These are phyloP conservation scores for Puya raimondii DNA, from an alignment of 176 grass and related monocot genomes.

Conservation along the genomic window DNA sequence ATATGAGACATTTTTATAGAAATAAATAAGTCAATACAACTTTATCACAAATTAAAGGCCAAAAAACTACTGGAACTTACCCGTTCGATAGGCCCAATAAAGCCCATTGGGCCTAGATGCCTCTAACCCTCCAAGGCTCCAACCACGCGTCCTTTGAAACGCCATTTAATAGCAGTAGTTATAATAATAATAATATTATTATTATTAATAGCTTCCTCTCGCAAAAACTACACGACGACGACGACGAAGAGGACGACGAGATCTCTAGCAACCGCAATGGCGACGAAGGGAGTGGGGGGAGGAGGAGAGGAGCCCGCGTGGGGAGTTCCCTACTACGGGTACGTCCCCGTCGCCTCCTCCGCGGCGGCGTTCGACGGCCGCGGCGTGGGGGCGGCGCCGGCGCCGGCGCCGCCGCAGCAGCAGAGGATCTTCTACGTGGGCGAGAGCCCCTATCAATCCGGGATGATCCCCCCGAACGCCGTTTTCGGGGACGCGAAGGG, in stretches of 20 bases:
- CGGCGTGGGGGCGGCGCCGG: neutral
- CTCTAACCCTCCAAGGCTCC: too few relatives aligned
- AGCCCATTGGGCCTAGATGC: too few relatives aligned
- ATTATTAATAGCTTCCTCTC: neutral
- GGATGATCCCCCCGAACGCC: slow-evolving; percentile 77
- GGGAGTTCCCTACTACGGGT: slow-evolving; percentile 42
- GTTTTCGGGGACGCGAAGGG: slow-evolving; percentile 82
- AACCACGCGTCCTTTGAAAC: too few relatives aligned
- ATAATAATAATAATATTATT: neutral
- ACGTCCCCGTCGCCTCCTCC: neutral
- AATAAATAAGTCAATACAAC: too few relatives aligned
- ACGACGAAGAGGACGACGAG: neutral
- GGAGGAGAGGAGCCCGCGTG: slow-evolving; percentile 40
- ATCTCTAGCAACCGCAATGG: slow-evolving; percentile 18
- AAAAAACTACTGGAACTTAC: too few relatives aligned
- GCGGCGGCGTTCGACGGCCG: neutral
- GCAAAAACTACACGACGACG: neutral
- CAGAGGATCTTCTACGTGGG: slow-evolving; percentile 32
- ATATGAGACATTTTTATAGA: too few relatives aligned
- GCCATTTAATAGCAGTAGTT: too few relatives aligned
- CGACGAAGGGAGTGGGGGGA: slow-evolving; percentile 24
- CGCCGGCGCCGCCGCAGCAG: slow-evolving; percentile 7
- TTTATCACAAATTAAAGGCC: too few relatives aligned
- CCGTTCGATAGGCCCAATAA: too few relatives aligned
- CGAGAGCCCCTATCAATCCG: slow-evolving; percentile 59